A percentile compares a stretch with the other conserved stretches of the same genome.
Evolutionary conservation across 768 basidiomycete genomes (phyloP).

Genomic region (Lepiota venenata): DNA sequence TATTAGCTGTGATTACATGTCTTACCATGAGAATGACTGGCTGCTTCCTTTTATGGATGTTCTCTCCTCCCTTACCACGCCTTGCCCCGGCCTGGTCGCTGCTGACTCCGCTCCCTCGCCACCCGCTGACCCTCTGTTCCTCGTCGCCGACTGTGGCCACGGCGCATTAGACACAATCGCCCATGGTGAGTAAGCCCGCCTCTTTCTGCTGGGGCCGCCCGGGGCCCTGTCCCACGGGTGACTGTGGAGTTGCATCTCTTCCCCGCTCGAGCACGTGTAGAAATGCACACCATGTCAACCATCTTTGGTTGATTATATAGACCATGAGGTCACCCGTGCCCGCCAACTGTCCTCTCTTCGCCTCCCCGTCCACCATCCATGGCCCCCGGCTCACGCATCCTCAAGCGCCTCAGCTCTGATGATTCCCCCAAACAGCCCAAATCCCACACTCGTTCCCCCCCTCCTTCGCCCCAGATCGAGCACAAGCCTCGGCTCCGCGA

Average conservation of each 20-base stretch:
- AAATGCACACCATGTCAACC: constrained; percentile 9
- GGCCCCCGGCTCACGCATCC: constrained; percentile 14
- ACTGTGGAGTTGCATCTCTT: constrained; percentile 9
- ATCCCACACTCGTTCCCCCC: constrained; percentile 38
- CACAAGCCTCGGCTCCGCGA: constrained; percentile 41
- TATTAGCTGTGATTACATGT: constrained; percentile 14
- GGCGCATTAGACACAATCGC: background rate
- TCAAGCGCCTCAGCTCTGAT: constrained; percentile 11
- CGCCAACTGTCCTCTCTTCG: constrained; percentile 7
- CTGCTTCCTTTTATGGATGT: background rate
- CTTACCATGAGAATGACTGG: background rate
- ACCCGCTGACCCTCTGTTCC: background rate
- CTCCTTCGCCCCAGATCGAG: constrained; percentile 47
- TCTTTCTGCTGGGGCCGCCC: background rate
- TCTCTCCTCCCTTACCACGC: background rate
- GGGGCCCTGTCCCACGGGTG: background rate
- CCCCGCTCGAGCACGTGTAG: background rate
- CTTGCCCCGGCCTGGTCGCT: background rate
- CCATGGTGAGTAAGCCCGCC: constrained; percentile 1
- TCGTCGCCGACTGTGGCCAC: background rate
- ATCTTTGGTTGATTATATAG: constrained; percentile 16
- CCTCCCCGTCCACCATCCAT: constrained; percentile 10
- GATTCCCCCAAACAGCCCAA: constrained; percentile 33
- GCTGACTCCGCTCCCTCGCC: background rate
- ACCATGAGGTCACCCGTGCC: constrained; percentile 21